Evolutionary conservation across 306 rosid species (phyloP), one percentile per base, ranked within the genome.

Genomic region (Trifolium repens): DNA sequence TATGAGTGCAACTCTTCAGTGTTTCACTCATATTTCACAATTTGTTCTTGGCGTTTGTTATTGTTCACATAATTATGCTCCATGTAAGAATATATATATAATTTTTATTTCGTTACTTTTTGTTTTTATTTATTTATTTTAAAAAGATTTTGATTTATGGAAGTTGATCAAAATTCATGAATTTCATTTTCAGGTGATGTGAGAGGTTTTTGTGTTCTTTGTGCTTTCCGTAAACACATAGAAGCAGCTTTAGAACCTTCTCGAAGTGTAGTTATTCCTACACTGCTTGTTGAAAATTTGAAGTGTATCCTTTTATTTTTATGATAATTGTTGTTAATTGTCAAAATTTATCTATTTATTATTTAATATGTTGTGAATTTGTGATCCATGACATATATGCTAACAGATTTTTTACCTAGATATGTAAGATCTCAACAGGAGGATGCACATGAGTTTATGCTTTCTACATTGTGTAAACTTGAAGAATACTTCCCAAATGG

Each of bases 391-490:
- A 92, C 85, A 49, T 35, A 1, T 37, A 40, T 65, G n/a, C 8
- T 42, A 71, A 19, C 72, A 92, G 93, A 84, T 27, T 74, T 92
- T 75, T 92, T 93, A 63, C 69, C 90, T 59, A 68, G 22, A 79
- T 90, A 90, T 69, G 40, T 0, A 62, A 83, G 79, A 59, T 37
- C 77, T 43, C 82, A 82, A 80, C 96, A 92, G 76, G 93, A 87
- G 79, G 97, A 92, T 81, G 96, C 97, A 49, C 96, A 92, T 74
- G 93, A 92, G 69, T 92, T 92, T 40, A 64, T 92, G 87, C 88
- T 82, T 53, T 82, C 89, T 62, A 78, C 81, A 71, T 83, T 92
- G 67, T 85, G 90, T 76, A 90, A 85, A 68, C 84, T 90, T 22
- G 81, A 61, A 64, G 76, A 78, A 19, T 74, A 85, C 61, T 84